A percentile compares a stretch with the other conserved stretches of the same genome.
These are phyloP conservation scores for Phalaenopsis equestris DNA, from an alignment of 106 monocot species.

Conservation along the genomic window DNA sequence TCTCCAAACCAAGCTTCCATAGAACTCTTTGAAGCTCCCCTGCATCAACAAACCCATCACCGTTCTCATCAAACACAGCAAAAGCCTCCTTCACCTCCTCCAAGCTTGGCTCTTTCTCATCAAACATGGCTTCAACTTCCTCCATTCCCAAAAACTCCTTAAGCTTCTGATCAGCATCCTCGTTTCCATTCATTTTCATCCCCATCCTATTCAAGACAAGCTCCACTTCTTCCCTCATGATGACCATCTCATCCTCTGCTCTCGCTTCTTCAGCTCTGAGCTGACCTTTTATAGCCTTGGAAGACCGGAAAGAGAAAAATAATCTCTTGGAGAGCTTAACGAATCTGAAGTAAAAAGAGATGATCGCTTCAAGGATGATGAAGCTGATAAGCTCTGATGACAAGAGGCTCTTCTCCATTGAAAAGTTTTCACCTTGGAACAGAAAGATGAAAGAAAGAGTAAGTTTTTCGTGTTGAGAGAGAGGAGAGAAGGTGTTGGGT, in stretches of 20 bases:
- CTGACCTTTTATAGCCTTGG: not conserved
- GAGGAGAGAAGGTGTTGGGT: not conserved
- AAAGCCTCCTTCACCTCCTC: constrained; percentile 62
- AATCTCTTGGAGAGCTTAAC: constrained; percentile 13
- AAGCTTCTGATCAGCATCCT: not conserved
- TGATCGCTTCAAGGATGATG: constrained; percentile 10
- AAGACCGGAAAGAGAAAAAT: not conserved
- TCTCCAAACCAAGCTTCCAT: constrained; percentile 34
- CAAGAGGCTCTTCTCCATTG: constrained; percentile 5
- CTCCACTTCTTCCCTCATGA: constrained; percentile 34
- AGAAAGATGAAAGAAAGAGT: not conserved
- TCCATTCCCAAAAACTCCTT: constrained; percentile 22
- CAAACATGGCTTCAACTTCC: constrained; percentile 39
- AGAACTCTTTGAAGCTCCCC: constrained; percentile 53
- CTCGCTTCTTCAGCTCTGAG: not conserved
- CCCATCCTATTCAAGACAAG: constrained; percentile 40
- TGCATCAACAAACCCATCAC: constrained; percentile 64
- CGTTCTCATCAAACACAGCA: constrained; percentile 52
- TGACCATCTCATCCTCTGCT: not conserved
- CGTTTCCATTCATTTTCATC: not conserved
- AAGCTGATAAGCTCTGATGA: not conserved
- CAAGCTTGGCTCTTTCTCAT: constrained; percentile 66
- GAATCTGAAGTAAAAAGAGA: constrained; percentile 16
- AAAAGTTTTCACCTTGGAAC: not conserved
- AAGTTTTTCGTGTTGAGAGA: not conserved